Evolutionary conservation across 345 rosid species (phyloP), one percentile per base, ranked within the genome.

Genomic region (Bretschneidera sinensis): DNA sequence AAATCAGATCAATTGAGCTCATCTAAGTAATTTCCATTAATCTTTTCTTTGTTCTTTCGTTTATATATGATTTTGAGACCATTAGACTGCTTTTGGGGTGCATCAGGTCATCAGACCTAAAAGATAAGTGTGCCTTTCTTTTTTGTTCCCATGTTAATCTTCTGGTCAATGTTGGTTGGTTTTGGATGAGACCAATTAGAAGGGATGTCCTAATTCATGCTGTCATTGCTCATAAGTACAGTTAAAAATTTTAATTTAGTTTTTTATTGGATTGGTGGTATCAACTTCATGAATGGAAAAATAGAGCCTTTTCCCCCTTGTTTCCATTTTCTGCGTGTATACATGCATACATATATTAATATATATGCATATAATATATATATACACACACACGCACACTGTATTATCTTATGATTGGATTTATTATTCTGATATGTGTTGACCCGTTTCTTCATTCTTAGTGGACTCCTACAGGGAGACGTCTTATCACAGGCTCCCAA

Each of bases 401-500:
- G n/a, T n/a, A n/a, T 39, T 11, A 4, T 39, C 11, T 39, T 9
- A 39, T 11, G 1, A 5, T 39, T 9, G 6, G 1, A 4, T 39
- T 2, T 14, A 39, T 39, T 39, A 5, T 11, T 39, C 16, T 9
- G 45, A 39, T 39, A 13, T 39, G 45, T 13, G 69, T 68, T 82
- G 66, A 70, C 71, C 55, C 49, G 19, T 43, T 65, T 74, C 57
- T 60, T 60, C 49, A 54, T 78, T 24, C 62, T 21, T 72, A 90
- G 99, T 94, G 99, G 99, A 90, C 95, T 73, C 97, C 99, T 47
- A 83, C 95, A 1, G 99, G 97, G 58, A 82, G 96, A 64, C 95
- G 95, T 63, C 96, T 94, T 67, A 90, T 94, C 68, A 90, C 99
- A 7, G 96, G 99, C 47, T 90, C 97, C 45, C 92, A 88, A 60